These are phyloP conservation scores for Penicillium verhagenii DNA, from an alignment of 495 filamentous ascomycete genomes.

Conservation along the genomic window DNA sequence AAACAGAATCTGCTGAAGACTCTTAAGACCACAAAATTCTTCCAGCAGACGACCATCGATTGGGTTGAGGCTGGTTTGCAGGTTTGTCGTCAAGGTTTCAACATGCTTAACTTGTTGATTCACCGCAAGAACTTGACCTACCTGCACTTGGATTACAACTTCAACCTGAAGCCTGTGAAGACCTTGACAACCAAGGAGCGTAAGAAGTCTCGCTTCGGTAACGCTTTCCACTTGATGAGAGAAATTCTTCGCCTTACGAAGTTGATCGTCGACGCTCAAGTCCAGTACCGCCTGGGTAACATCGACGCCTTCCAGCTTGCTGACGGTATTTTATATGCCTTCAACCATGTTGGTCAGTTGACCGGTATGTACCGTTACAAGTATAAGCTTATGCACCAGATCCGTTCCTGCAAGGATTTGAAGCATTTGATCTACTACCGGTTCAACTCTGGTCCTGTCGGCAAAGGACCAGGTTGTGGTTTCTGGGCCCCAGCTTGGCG, in stretches of 20 bases:
- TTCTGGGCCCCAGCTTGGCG: slow-evolving; percentile 99
- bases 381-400: slow-evolving; percentile 99
- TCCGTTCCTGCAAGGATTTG: slow-evolving; percentile 97
- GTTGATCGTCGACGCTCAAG: slow-evolving; percentile 97
- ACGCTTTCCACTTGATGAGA: slow-evolving; percentile 98
- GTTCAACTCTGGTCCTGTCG: slow-evolving; percentile 96
- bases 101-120: slow-evolving; percentile 98
- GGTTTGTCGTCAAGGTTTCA: slow-evolving; percentile 97
- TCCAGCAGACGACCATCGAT: slow-evolving; percentile 98
- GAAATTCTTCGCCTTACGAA: slow-evolving; percentile 98
- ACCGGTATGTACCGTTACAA: slow-evolving; percentile 99
- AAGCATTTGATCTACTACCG: slow-evolving; percentile 99
- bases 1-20: slow-evolving; percentile 90
- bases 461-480: slow-evolving; percentile 96
- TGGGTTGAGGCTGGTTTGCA: slow-evolving; percentile 99
- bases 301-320: slow-evolving; percentile 99
- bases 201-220: slow-evolving; percentile 99
- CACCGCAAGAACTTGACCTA: slow-evolving; percentile 99
- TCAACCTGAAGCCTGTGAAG: slow-evolving; percentile 99
- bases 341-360: slow-evolving; percentile 98
- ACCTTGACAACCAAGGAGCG: slow-evolving; percentile 98
- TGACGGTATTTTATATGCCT: slow-evolving; percentile 97
- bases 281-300: slow-evolving; percentile 96
- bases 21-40: slow-evolving; percentile 95
- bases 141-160: slow-evolving; percentile 98